Conservation (phyloP, 2,329 filamentous ascomycete species). For the Xylariaceae sp. region DNA sequence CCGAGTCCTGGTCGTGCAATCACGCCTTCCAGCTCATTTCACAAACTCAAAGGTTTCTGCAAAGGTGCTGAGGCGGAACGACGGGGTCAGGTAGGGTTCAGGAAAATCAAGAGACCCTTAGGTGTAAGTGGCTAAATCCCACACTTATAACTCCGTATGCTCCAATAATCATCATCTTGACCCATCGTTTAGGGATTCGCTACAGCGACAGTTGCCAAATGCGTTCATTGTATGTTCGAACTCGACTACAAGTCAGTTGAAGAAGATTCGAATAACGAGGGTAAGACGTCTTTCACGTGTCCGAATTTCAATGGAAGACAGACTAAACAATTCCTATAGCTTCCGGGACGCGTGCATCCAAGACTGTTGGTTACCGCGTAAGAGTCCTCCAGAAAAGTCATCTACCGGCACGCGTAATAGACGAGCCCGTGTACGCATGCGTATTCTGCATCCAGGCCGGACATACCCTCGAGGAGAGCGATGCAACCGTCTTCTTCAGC, state of each 20-base stretch:
- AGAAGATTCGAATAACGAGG: slow-evolving; percentile 43
- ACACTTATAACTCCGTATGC: not conserved
- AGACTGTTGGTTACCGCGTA: slow-evolving; percentile 45
- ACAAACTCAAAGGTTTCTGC: slow-evolving; percentile 50
- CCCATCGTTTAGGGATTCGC: slow-evolving; percentile 36
- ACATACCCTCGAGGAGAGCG: slow-evolving; percentile 46
- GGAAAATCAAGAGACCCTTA: slow-evolving; percentile 46
- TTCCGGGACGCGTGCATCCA: slow-evolving; percentile 42
- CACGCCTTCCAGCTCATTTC: slow-evolving; percentile 44
- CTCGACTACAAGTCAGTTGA: slow-evolving; percentile 49
- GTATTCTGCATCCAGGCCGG: slow-evolving; percentile 48
- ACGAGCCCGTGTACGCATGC: slow-evolving; percentile 51
- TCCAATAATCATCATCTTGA: slow-evolving; percentile 6
- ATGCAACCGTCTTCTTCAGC: slow-evolving; percentile 52
- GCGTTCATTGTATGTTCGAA: slow-evolving; percentile 48
- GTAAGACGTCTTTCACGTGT: slow-evolving; percentile 31
- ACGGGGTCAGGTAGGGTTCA: slow-evolving; percentile 45
- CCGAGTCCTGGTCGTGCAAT: slow-evolving; percentile 39
- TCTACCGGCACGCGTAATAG: slow-evolving; percentile 42
- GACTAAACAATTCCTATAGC: slow-evolving; percentile 30
- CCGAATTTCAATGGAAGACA: not conserved
- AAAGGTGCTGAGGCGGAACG: slow-evolving; percentile 47
- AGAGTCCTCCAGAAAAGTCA: slow-evolving; percentile 54
- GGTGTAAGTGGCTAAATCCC: slow-evolving; percentile 26
- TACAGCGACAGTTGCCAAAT: slow-evolving; percentile 43